Base-by-base conservation (phyloP, 345 rosid species). In the Erodium maritimum region DNA sequence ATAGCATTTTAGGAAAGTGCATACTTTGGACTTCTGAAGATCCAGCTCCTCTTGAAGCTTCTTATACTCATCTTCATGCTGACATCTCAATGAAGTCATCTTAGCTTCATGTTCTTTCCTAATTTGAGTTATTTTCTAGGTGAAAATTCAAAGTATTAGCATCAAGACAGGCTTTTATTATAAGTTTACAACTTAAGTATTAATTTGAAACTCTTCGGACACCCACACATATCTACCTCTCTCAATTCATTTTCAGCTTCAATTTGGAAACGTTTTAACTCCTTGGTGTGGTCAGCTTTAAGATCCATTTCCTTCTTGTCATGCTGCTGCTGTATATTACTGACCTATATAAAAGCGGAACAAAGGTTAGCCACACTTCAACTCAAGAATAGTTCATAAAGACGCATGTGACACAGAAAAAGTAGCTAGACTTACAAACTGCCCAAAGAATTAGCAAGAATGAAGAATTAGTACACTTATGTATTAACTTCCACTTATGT, bases 31-130 rank as follows among this genome's bases (percentile, higher is more conserved):
- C 70, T 77, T 86, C 57, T 86, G 95, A 46, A 86, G 86, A 75
- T 80, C 68, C 63, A 84, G 52, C 69, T 88, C 90, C 50, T 83
- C 96, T 65, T 75, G 85, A 54, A 90, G 81, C 62, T 72, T 84
- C 63, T 61, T 73, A 71, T 75, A 71, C 52, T 88, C 96, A 73
- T 91, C 91, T 68, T 91, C 96, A 70, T 76, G 74, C 72, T 84
- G 73, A 72, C 85, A 73, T 70, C 62, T 71, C 65, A 80, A 57
- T 64, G 96, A 84, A 73, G 75, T 84, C 68, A 86, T 58, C 76
- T 80, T 85, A 75, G 78, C 83, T 59, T 86, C 95, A 71, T 81
- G 88, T 57, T 91, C 95, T 60, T 67, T 78, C 74, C 89, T 73
- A 4, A 91, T 69, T 56, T 68, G 61, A 54, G 42, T 71, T 59